A percentile compares a stretch with the other conserved stretches of the same genome.
Conservation (phyloP, 106 monocot species). For the Triglochin maritima region DNA sequence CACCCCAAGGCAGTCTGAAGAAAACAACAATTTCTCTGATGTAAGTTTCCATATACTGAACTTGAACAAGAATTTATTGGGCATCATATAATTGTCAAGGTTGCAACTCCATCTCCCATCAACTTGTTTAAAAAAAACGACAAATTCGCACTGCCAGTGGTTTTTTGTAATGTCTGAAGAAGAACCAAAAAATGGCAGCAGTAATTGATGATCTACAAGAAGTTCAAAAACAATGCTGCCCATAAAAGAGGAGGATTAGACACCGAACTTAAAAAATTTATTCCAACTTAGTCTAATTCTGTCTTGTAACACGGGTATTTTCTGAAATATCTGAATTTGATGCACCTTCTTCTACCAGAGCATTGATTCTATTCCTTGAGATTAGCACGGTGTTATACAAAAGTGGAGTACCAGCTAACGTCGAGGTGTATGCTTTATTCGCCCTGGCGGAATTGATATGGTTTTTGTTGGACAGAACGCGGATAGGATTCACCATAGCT, state of each 20-base stretch:
- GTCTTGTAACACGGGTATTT: background rate
- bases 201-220: too few species aligned
- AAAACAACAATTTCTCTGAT: conserved; percentile 38
- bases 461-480: conserved; percentile 51
- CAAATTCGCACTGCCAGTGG: too few species aligned
- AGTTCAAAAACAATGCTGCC: too few species aligned
- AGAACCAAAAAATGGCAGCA: too few species aligned
- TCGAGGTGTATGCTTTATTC: conserved; percentile 59
- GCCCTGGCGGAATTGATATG: conserved; percentile 53
- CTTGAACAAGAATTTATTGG: background rate
- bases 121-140: background rate
- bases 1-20: conserved; percentile 24
- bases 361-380: conserved; percentile 38
- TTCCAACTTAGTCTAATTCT: background rate
- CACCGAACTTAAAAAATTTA: background rate
- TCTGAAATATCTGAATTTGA: background rate
- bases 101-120: background rate
- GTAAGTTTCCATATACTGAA: conserved; percentile 17
- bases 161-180: too few species aligned
- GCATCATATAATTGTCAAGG: background rate
- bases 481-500: conserved; percentile 59
- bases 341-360: conserved; percentile 16
- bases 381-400: conserved; percentile 70
- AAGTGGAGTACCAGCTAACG: conserved; percentile 38
- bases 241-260: background rate